Conservation (phyloP, 257 asterid species). For the Fraxinus pennsylvanica region DNA sequence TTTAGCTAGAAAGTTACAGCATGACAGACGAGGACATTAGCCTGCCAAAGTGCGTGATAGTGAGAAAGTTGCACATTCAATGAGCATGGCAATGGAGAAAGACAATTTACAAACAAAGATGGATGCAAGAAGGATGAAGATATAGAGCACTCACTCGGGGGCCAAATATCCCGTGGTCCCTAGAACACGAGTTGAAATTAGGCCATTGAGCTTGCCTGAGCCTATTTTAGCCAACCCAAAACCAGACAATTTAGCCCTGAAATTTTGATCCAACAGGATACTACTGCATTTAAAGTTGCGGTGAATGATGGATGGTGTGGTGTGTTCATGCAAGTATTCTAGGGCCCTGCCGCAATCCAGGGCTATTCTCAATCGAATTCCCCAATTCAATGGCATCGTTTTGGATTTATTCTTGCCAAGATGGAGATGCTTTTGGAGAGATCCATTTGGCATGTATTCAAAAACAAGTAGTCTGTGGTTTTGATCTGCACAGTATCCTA, state of each 20-base stretch:
- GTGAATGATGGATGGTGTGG: conserved; percentile 70
- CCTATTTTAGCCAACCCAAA: conserved; percentile 76
- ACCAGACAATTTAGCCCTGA: conserved; percentile 70
- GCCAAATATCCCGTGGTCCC: conserved; percentile 89
- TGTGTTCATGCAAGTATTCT: conserved; percentile 73
- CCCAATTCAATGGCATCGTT: conserved; percentile 50
- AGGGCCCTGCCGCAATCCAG: conserved; percentile 74
- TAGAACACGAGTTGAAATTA: conserved; percentile 67
- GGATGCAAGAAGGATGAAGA: neutral
- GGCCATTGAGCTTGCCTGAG: conserved; percentile 71
- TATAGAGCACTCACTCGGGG: conserved; percentile 65
- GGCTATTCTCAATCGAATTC: conserved; percentile 55
- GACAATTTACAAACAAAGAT: neutral
- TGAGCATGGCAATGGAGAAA: neutral
- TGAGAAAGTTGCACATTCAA: conserved; percentile 14
- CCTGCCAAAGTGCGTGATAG: conserved; percentile 35
- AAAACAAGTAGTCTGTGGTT: conserved; percentile 64
- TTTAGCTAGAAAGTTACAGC: conserved; percentile 33
- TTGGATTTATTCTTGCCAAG: conserved; percentile 15
- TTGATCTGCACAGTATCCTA: conserved; percentile 87
- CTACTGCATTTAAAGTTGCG: conserved; percentile 68
- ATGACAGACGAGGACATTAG: conserved; percentile 34
- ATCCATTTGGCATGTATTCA: conserved; percentile 64
- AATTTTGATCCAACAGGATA: conserved; percentile 62
- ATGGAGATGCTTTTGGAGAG: conserved; percentile 62